Percentiles rank a stretch among this genome's conserved stretches.
phyloP scores from a whole-genome alignment of 495 filamentous ascomycete genomes.

The Penicillium samsonianum region DNA sequence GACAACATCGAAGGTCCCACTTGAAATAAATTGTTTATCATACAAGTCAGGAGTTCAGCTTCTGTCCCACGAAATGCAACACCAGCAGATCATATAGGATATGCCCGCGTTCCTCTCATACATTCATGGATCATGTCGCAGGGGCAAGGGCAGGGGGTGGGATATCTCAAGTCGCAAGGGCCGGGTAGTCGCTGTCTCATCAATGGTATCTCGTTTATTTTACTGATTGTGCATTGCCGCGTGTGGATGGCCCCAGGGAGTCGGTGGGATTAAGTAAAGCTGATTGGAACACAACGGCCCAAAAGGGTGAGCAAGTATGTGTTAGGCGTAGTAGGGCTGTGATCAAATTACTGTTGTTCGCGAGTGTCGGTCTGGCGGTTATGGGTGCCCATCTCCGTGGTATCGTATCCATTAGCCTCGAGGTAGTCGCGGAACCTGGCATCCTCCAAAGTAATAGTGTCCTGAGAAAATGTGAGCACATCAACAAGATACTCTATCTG shows the following conservation, averaged over 20 bases:
- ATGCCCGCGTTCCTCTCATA: constrained; percentile 7
- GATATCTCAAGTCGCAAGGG: constrained; percentile 7
- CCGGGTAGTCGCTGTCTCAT: constrained; percentile 13
- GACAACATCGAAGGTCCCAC: background rate
- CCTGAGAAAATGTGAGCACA: constrained; percentile 23
- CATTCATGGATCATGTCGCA: background rate
- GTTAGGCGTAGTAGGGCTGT: background rate
- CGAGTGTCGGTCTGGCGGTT: constrained; percentile 10
- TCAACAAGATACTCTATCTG: background rate
- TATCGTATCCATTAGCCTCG: constrained; percentile 68
- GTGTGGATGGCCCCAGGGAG: constrained; percentile 14
- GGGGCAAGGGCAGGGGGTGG: background rate
- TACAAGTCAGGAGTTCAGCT: background rate
- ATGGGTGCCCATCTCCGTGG: constrained; percentile 59
- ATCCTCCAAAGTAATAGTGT: constrained; percentile 73
- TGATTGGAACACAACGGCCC: background rate
- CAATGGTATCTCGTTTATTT: constrained; percentile 1
- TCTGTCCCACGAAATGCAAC: constrained; percentile 17
- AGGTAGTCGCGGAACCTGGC: constrained; percentile 69
- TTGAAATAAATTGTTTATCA: background rate
- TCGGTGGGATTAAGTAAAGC: background rate
- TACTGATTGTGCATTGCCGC: constrained; percentile 13
- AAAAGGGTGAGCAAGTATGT: background rate
- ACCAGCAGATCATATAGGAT: constrained; percentile 20
- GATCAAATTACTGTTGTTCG: constrained; percentile 15